A percentile compares a stretch with the other conserved stretches of the same genome.
These are phyloP conservation scores for Paralagenidium karlingii DNA, from an alignment of 352 stramenopile species.

Conservation along the genomic window DNA sequence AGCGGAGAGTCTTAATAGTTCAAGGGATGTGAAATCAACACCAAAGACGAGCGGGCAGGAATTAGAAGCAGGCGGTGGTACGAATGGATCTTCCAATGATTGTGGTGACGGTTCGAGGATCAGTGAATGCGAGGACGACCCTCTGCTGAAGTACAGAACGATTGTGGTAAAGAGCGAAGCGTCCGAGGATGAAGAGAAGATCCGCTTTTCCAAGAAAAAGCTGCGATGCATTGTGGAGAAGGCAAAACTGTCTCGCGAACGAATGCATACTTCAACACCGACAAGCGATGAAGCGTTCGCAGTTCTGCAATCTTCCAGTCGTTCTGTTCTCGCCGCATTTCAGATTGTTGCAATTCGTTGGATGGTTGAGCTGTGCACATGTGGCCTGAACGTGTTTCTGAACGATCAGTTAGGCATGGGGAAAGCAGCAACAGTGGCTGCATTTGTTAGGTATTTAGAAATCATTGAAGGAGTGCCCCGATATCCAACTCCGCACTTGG, in stretches of 20 bases:
- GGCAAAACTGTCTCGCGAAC: conserved; percentile 3
- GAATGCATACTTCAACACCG: conserved; percentile 1
- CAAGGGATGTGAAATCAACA: no score
- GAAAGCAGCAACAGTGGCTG: conserved; percentile 62
- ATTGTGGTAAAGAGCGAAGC: conserved; percentile 13
- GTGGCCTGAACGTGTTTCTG: conserved; percentile 53
- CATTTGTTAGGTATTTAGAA: conserved; percentile 23
- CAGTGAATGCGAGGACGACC: conserved; percentile 1
- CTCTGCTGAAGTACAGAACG: conserved; percentile 25
- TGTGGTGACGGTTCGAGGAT: not conserved
- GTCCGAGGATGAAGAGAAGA: conserved; percentile 1
- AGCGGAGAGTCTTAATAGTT: no score
- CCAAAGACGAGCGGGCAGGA: no score
- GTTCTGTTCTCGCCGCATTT: conserved; percentile 33
- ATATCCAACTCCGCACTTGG: conserved; percentile 68
- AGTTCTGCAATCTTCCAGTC: conserved; percentile 5
- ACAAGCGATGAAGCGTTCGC: conserved; percentile 2
- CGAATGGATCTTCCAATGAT: not conserved
- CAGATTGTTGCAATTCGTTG: conserved; percentile 65
- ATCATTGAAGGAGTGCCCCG: no score
- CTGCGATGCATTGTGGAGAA: conserved; percentile 6
- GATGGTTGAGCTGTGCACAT: conserved; percentile 64
- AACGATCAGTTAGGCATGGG: conserved; percentile 82
- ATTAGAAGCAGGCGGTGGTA: no score
- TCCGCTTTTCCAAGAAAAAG: conserved; percentile 5